Evolutionary conservation across 73 alveolate genomes (phyloP), one percentile per base, ranked within the genome.

Genomic region (Tetrahymena malaccensis): DNA sequence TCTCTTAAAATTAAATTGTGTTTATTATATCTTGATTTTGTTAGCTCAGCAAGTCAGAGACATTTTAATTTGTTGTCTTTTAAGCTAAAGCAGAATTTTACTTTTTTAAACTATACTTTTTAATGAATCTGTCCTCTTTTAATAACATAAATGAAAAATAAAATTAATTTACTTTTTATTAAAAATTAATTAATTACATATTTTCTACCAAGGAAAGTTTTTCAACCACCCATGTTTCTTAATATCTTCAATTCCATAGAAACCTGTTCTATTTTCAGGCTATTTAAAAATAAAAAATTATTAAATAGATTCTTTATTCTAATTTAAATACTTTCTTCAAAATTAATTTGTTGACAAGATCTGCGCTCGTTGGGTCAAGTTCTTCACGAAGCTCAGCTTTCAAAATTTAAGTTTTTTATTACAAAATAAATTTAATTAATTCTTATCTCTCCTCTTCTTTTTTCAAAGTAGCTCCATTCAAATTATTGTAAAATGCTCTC

Each of bases 331-430:
- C 89, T 70, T 70, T 93, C 22, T 95, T 95, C 34, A 85, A 35
- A 12, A 95, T 95, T 27, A 95, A 50, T 95, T 95, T 95, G 50
- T 95, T 95, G 16, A 95, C 94, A 70, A 95, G 94, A 89, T 95
- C 97, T 22, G 97, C 97, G 8, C 95, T 95, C 40, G 93, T 94
- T 34, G 94, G 84, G 33, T 94, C 93, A 93, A 94, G 94, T 8
- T 94, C 97, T 95, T 95, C 97, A 95, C 95, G 94, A 7, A 95
- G 31, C 34, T 95, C 97, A 10, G 95, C 85, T 35, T 95, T 95
- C 40, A 55, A 55, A 7, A 95, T 94, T 43, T 89, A 95, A 10
- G 93, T 70, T 95, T 95, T 34, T 35, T 85, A 43, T 40, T 95
- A 38, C n/a, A 43, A 35, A 44, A 95, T 95, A 89, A 44, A 85